These are phyloP conservation scores for Trichoderma orchidacearum DNA, from an alignment of 495 filamentous ascomycete species.

Conservation along the genomic window DNA sequence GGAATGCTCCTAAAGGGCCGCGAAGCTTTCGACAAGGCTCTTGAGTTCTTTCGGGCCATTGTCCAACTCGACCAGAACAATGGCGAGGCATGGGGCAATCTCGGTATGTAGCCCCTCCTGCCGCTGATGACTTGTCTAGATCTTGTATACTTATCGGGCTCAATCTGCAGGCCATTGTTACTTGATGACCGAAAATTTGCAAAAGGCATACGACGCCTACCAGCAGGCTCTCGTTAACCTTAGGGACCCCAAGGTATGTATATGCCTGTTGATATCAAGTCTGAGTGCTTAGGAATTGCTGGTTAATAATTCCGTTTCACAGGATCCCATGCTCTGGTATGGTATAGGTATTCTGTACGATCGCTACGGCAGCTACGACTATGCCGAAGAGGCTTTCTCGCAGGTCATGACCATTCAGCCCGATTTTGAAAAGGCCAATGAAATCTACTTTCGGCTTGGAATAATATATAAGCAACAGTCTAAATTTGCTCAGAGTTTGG, in stretches of 20 bases:
- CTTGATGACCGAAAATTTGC: constrained; percentile 98
- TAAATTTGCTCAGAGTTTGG: constrained; percentile 83
- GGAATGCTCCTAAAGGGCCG: constrained; percentile 80
- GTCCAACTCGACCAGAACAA: constrained; percentile 78
- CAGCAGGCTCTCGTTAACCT: constrained; percentile 91
- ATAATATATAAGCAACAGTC: constrained; percentile 99
- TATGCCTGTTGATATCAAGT: not conserved
- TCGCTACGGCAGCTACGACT: constrained; percentile 90
- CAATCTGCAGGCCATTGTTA: constrained; percentile 69
- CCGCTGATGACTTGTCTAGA: constrained; percentile 1
- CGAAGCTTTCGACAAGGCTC: constrained; percentile 86
- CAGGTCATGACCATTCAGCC: constrained; percentile 99
- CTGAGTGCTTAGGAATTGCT: not conserved
- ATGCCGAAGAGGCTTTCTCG: constrained; percentile 96
- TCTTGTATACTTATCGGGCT: not conserved
- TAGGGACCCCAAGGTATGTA: constrained; percentile 77
- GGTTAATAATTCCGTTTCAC: not conserved
- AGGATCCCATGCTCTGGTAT: constrained; percentile 99
- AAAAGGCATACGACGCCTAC: constrained; percentile 96
- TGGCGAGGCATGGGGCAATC: constrained; percentile 92
- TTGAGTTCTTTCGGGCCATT: constrained; percentile 85
- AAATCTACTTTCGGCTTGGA: constrained; percentile 95
- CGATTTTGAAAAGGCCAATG: constrained; percentile 96
- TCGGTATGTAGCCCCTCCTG: constrained; percentile 44
- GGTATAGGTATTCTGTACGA: constrained; percentile 98